These are phyloP conservation scores for Periconia sp. DNA, from an alignment of 2,329 filamentous ascomycete genomes.

Conservation along the genomic window DNA sequence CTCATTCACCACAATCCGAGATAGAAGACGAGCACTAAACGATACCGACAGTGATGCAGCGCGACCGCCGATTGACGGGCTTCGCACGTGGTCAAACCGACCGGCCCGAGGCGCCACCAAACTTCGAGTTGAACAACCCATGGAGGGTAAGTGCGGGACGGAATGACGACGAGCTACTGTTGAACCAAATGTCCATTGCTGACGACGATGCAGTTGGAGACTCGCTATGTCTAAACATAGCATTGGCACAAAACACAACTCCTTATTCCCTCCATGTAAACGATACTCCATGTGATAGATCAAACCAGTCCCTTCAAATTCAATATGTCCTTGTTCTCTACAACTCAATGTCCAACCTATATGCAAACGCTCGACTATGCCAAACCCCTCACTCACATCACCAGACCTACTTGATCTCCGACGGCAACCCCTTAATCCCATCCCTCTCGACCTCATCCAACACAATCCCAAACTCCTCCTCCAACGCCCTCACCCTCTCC, in stretches of 20 bases:
- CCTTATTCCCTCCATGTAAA: neutral
- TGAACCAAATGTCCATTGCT: conserved; percentile 13
- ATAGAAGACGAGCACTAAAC: conserved; percentile 21
- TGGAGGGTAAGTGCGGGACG: conserved; percentile 59
- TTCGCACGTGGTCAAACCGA: conserved; percentile 63
- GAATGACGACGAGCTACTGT: neutral
- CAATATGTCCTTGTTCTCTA: conserved; percentile 4
- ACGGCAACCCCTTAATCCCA: conserved; percentile 39
- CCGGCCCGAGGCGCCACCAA: conserved; percentile 58
- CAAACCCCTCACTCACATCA: no score
- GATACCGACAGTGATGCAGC: conserved; percentile 62
- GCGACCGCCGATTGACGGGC: conserved; percentile 65
- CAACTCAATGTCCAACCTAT: neutral
- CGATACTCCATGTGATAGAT: neutral
- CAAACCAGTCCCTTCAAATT: neutral
- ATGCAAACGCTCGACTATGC: neutral
- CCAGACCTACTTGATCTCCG: conserved; percentile 28
- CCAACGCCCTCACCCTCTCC: conserved; percentile 47
- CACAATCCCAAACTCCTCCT: conserved; percentile 48
- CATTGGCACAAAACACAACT: neutral
- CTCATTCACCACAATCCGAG: conserved; percentile 19
- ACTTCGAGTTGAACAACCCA: conserved; percentile 68
- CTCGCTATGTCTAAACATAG: conserved; percentile 36
- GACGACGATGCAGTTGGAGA: conserved; percentile 38
- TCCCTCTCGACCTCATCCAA: conserved; percentile 41